Percentiles rank a stretch among this genome's conserved stretches.
Evolutionary conservation across 495 filamentous ascomycete genomes (phyloP).

Genomic region (Tuber magnatum): DNA sequence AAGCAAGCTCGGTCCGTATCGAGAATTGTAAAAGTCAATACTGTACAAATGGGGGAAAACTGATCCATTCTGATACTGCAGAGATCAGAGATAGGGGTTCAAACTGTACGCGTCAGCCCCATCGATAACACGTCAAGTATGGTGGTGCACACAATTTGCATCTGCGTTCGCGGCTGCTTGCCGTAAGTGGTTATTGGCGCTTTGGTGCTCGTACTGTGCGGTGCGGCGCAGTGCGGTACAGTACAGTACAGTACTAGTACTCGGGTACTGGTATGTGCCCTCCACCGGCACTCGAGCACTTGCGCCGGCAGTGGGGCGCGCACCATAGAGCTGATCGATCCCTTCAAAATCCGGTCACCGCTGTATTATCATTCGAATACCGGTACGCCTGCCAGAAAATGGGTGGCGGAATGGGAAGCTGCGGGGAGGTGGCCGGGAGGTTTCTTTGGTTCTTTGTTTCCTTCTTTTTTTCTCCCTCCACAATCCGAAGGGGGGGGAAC

Average conservation of each 20-base stretch:
- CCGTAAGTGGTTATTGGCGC: background rate
- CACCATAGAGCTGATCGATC: background rate
- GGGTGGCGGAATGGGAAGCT: background rate
- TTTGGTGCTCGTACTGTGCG: background rate
- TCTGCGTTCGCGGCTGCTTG: background rate
- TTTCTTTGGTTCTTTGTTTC: background rate
- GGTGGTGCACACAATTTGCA: background rate
- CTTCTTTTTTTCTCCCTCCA: background rate
- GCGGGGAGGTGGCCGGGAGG: background rate
- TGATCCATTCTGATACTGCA: background rate
- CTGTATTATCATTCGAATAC: background rate
- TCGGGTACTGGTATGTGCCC: background rate
- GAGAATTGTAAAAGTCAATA: background rate
- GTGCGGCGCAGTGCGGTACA: background rate
- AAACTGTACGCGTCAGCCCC: background rate
- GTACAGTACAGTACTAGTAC: background rate
- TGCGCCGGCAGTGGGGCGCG: background rate
- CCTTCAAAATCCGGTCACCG: background rate
- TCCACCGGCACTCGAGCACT: background rate
- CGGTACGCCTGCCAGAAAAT: background rate
- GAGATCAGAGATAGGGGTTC: background rate
- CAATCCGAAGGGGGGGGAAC: background rate
- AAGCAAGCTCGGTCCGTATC: background rate
- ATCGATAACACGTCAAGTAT: background rate
- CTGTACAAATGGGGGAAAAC: background rate